Base-by-base conservation (phyloP, 1,139 yeast genomes). In the Taphrina betulina region DNA sequence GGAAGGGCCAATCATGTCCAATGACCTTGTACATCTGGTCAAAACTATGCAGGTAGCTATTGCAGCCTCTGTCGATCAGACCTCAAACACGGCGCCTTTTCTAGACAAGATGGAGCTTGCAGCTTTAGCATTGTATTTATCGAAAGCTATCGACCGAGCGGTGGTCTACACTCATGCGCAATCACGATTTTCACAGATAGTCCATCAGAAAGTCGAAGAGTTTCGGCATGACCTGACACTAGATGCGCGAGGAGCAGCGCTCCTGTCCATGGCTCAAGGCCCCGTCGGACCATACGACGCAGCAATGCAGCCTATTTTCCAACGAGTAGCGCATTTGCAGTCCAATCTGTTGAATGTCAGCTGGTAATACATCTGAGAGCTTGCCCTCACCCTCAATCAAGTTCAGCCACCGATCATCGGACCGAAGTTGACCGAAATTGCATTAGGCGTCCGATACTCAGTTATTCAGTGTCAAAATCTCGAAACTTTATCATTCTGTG, bases 211-310 rank as follows among this genome's bases (percentile, higher is more conserved):
- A 7, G 17, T 41, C 8, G 16, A 19, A n/a, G 20, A 26, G 10
- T 26, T 41, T 17, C 34, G 28, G 45, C 33, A 24, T n/a, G 45
- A 41, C 16, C 22, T 38, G n/a, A 17, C 42, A 23, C 17, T 20
- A 14, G 8, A 20, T 23, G 5, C 2, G 3, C 3, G 2, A 5
- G 42, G 42, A 22, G 29, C 24, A 22, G 7, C 8, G 10, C 40
- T 16, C n/a, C 22, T 17, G 8, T 10, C 17, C 2, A 22, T 35
- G 14, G 7, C 19, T 14, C 19, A 24, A 35, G 22, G 40, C 19
- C 3, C 17, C 4, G 22, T 7, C 8, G 22, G 7, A 12, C 1
- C 1, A n/a, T 35, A 35, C 23, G n/a, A n/a, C n/a, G n/a, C n/a
- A n/a, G n/a, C n/a, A n/a, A n/a, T n/a, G n/a, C n/a, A n/a, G n/a